Evolutionary conservation across 2,329 filamentous ascomycete genomes (phyloP), one percentile per base, ranked within the genome.

Genomic region (Monilinia aucupariae): DNA sequence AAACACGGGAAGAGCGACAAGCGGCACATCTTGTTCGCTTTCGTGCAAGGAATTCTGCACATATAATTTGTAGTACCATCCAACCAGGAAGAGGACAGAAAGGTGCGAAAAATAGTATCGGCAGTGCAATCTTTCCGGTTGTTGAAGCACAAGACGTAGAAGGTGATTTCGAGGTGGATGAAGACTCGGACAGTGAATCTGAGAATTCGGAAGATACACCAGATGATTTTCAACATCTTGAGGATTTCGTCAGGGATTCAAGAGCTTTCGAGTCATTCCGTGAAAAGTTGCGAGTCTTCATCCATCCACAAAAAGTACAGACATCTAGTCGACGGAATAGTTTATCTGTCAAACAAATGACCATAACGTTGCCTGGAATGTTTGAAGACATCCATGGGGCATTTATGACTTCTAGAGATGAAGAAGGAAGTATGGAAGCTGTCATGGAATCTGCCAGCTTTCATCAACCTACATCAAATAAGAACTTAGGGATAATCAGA

Each of bases 31-130:
- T 65, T 25, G 65, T 68, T 41, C 45, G 54, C 2, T 49, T 60
- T 47, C 61, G 61, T n/a, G 63, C 66, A 15, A 68, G 61, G 20
- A 68, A 66, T 30, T 51, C 61, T 15, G 63, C 65, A 8, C 59
- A 66, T 48, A 51, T 66, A 15, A 64, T 68, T 25, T 68, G 66
- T 17, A 65, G 52, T 25, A 58, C 41, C 32, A 25, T 62, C 15
- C 20, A 12, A 15, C 20, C n/a, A 15, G n/a, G 13, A 32, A 55
- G 10, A 8, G 41, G 15, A 34, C 30, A 34, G 41, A 41, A 54
- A n/a, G 27, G 9, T 6, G 12, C 22, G 25, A 27, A 27, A 1
- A 20, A 9, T n/a, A 13, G 10, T 13, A 6, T 25, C 4, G 12
- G 8, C 20, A 4, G 13, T 5, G 52, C 37, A 27, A 0, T 3